Base-by-base conservation (phyloP, 768 basidiomycete genomes). In the Mycena sanguinolenta region DNA sequence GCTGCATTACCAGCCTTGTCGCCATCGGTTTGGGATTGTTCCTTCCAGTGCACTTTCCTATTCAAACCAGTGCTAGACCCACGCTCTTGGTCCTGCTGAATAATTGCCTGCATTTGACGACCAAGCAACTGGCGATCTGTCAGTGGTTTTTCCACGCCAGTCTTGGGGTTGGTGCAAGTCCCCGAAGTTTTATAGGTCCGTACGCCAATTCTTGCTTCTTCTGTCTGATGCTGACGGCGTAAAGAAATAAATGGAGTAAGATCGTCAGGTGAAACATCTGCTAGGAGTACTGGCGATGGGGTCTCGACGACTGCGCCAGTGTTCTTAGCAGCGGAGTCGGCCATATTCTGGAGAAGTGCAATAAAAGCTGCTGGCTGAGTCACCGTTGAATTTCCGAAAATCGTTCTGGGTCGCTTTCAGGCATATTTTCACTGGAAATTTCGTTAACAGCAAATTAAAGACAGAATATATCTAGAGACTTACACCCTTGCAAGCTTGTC, bases 1-100 rank as follows among this genome's bases (percentile, higher is more conserved):
- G 65, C 65, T 2, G 65, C 58, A 44, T 67, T 67, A 0, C 58
- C 50, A 9, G 58, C 42, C n/a, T 67, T 65, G 36, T 14, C 14
- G 14, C 8, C 36, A 38, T 13, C 23, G 34, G 28, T 27, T 8
- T 17, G 42, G 14, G n/a, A 13, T 25, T 2, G 59, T 49, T 25
- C n/a, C 28, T 36, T 52, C 58, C 58, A 46, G 2, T 44, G 58
- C 2, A 46, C 34, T 30, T 12, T n/a, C 8, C 58, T 39, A 16
- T 60, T 60, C 1, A 60, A 19, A 6, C 58, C 58, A 2, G 58
- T n/a, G 16, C 58, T 60, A 19, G 58, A 28, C 3, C 42, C 58
- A 2, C 16, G 42, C 16, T 46, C 17, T 4, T 60, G 27, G 25
- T 60, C 60, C 25, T 10, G 28, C 32, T 36, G n/a, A n/a, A n/a